Evolutionary conservation across 257 asterid species (phyloP).

Genomic region (Solanum chiquidenum): DNA sequence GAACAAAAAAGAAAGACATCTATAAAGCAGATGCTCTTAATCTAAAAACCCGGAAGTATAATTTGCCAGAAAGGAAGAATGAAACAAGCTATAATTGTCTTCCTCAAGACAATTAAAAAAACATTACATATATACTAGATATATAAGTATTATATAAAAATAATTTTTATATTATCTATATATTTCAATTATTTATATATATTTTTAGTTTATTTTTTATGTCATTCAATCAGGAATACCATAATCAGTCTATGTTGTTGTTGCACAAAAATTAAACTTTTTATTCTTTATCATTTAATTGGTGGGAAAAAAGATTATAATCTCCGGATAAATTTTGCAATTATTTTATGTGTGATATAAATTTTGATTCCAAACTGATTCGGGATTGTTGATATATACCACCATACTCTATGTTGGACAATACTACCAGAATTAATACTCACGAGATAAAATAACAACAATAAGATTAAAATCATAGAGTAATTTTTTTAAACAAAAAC

Average conservation of each 20-base stretch:
- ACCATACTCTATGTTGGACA: neutral
- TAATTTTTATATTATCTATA: neutral
- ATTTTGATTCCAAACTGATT: neutral
- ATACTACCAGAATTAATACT: neutral
- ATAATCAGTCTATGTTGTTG: neutral
- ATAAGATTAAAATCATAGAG: neutral
- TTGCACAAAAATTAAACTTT: neutral
- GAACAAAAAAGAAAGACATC: neutral
- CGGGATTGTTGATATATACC: neutral
- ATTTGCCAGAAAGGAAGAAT: constrained; percentile 9
- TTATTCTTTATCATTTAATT: neutral
- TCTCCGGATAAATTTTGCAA: no score
- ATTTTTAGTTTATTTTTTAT: neutral
- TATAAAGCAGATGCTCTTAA: constrained; percentile 7
- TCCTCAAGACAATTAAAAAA: neutral
- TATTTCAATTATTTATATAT: neutral
- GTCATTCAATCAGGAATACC: neutral
- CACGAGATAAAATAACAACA: neutral
- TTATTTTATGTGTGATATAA: neutral
- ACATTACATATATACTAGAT: neutral
- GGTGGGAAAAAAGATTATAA: neutral
- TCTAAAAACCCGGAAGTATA: constrained; percentile 5
- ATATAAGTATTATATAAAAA: no score
- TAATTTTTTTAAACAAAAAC: neutral
- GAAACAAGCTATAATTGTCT: neutral